Percentiles rank a stretch among this genome's conserved stretches.
phyloP scores from a whole-genome alignment of 306 rosid genomes.

The Arachis hypogaea region DNA sequence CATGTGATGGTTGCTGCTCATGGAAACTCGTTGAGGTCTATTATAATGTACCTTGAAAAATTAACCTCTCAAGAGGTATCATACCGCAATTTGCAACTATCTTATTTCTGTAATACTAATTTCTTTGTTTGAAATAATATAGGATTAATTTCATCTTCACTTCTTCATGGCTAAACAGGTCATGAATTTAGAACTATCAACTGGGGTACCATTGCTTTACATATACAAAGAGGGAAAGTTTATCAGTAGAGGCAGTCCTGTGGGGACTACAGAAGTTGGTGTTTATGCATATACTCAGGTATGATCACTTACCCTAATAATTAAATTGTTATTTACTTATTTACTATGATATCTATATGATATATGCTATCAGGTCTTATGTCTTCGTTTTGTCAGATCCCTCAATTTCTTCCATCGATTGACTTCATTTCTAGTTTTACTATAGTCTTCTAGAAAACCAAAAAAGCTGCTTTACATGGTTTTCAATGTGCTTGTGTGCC shows the following conservation, averaged over 20 bases:
- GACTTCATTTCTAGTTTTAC: constrained; percentile 8
- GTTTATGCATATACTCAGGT: constrained; percentile 94
- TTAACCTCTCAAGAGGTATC: constrained; percentile 91
- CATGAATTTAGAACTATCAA: constrained; percentile 74
- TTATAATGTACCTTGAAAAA: constrained; percentile 89
- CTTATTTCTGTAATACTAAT: background rate
- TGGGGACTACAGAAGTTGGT: constrained; percentile 84
- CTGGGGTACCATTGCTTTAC: constrained; percentile 96
- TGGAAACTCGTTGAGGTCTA: constrained; percentile 92
- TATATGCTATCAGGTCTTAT: constrained; percentile 6
- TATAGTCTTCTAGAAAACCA: constrained; percentile 13
- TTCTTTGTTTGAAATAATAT: constrained; percentile 17
- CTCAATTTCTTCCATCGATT: background rate
- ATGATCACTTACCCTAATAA: constrained; percentile 29
- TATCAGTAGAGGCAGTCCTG: constrained; percentile 88
- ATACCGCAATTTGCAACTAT: constrained; percentile 18
- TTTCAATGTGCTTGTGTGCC: background rate
- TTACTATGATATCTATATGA: background rate
- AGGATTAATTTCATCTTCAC: constrained; percentile 24
- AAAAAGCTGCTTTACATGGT: constrained; percentile 17
- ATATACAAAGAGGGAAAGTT: constrained; percentile 81
- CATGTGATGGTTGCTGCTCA: constrained; percentile 97
- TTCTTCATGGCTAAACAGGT: constrained; percentile 55
- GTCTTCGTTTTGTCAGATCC: constrained; percentile 22
- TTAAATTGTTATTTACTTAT: background rate